phyloP scores from a whole-genome alignment of 495 filamentous ascomycete species.

The Geoglossum glabrum region DNA sequence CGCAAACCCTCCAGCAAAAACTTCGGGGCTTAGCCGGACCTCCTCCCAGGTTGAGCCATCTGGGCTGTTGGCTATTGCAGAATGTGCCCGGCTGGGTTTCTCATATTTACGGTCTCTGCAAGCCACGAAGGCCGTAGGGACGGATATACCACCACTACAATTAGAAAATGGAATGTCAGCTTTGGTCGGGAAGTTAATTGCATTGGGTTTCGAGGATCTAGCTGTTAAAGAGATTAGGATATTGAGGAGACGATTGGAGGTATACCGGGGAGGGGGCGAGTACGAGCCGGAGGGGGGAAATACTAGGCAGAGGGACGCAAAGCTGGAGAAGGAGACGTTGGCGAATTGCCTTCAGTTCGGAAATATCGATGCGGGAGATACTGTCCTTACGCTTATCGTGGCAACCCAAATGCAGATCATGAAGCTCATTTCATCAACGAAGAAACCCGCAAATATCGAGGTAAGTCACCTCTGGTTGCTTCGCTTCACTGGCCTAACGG shows the following conservation, averaged over 20 bases:
- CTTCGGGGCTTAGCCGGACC: conserved; percentile 12
- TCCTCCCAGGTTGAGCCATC: conserved; percentile 17
- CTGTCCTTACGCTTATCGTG: conserved; percentile 18
- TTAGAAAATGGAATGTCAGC: conserved; percentile 69
- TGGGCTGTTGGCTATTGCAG: conserved; percentile 27
- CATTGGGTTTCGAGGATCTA: conserved; percentile 49
- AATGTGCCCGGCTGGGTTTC: conserved; percentile 62
- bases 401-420: conserved; percentile 28
- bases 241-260: conserved; percentile 37
- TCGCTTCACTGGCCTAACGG: not conserved
- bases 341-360: conserved; percentile 43
- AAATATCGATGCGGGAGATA: conserved; percentile 6
- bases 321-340: conserved; percentile 23
- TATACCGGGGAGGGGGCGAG: not conserved
- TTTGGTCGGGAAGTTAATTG: conserved; percentile 50
- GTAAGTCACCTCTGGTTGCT: not conserved
- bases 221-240: conserved; percentile 58
- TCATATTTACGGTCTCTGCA: conserved; percentile 43
- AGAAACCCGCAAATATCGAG: conserved; percentile 13
- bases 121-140: conserved; percentile 18
- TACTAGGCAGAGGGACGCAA: not conserved
- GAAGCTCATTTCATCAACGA: conserved; percentile 25
- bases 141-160: conserved; percentile 42
- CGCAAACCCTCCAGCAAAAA: conserved; percentile 23
- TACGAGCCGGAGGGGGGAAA: conserved; percentile 16